Percentiles rank a stretch among this genome's conserved stretches.
Conservation (phyloP, 2,329 filamentous ascomycete genomes). For the Diaporthe longicolla region DNA sequence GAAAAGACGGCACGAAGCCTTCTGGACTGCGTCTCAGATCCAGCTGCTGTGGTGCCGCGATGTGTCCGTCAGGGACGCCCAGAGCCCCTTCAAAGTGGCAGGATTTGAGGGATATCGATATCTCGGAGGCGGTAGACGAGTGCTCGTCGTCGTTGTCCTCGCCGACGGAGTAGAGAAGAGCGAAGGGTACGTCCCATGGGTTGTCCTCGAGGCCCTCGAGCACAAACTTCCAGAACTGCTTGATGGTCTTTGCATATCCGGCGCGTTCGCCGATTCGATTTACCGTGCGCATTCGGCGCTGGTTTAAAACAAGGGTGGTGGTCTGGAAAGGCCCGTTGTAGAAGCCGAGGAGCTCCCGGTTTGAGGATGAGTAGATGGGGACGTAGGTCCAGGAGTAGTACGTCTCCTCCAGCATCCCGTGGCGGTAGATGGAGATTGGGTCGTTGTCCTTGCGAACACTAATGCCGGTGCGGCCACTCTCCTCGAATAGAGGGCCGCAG, state of each 20-base stretch:
- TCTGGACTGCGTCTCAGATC: slow-evolving; percentile 53
- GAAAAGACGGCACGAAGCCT: slow-evolving; percentile 55
- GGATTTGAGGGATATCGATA: slow-evolving; percentile 53
- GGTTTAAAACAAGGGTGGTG: slow-evolving; percentile 52
- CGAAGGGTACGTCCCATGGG: slow-evolving; percentile 57
- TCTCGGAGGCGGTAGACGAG: slow-evolving; percentile 52
- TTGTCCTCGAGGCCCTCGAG: slow-evolving; percentile 53
- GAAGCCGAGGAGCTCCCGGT: slow-evolving; percentile 54
- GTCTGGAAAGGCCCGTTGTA: slow-evolving; percentile 58
- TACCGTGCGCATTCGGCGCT: slow-evolving; percentile 53
- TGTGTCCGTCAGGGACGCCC: slow-evolving; percentile 53
- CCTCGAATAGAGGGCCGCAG: slow-evolving; percentile 51
- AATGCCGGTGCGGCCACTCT: slow-evolving; percentile 53
- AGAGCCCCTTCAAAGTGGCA: slow-evolving; percentile 55
- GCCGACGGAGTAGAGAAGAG: slow-evolving; percentile 57
- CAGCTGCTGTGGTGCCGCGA: slow-evolving; percentile 51
- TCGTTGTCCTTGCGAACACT: slow-evolving; percentile 54
- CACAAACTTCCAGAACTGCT: slow-evolving; percentile 53
- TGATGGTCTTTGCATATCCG: slow-evolving; percentile 51
- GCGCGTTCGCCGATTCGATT: slow-evolving; percentile 51
- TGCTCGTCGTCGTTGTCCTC: slow-evolving; percentile 55
- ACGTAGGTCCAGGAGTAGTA: slow-evolving; percentile 57
- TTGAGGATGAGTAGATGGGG: slow-evolving; percentile 54
- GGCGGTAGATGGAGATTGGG: slow-evolving; percentile 50
- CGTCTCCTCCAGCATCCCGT: slow-evolving; percentile 56